These are phyloP conservation scores for Ganoderma meredithae DNA, from an alignment of 1,284 basidiomycete genomes.

Conservation along the genomic window DNA sequence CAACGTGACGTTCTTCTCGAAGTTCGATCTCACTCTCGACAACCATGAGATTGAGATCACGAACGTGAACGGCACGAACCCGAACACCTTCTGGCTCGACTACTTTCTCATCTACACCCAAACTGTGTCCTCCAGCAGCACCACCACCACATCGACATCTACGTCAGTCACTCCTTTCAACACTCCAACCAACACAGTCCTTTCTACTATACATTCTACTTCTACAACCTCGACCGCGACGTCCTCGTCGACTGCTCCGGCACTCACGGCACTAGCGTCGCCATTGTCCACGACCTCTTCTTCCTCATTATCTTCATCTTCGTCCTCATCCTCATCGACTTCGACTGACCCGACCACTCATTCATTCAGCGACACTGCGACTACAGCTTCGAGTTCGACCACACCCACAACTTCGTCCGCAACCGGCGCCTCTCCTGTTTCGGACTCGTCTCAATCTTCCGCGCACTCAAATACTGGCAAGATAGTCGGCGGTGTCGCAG, in stretches of 20 bases:
- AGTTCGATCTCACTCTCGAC: constrained; percentile 15
- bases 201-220: background rate
- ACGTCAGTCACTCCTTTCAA: background rate
- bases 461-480: constrained; percentile 13
- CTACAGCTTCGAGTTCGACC: background rate
- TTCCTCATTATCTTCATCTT: background rate
- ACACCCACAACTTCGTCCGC: background rate
- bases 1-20: constrained; percentile 27
- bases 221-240: background rate
- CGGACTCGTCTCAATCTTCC: background rate
- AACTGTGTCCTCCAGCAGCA: background rate
- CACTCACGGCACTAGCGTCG: background rate
- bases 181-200: background rate
- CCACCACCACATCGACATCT: background rate
- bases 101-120: constrained; percentile 23
- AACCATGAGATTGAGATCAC: constrained; percentile 28
- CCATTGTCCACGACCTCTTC: background rate
- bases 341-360: background rate
- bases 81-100: constrained; percentile 30
- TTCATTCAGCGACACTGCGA: constrained; percentile 1
- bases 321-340: background rate
- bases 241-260: constrained; percentile 3
- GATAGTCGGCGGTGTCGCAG: constrained; percentile 22
- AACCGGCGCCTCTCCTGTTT: background rate
- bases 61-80: constrained; percentile 29